Conservation (phyloP, 192 early-diverging fungal genomes). For the Chytriomyces sp. region DNA sequence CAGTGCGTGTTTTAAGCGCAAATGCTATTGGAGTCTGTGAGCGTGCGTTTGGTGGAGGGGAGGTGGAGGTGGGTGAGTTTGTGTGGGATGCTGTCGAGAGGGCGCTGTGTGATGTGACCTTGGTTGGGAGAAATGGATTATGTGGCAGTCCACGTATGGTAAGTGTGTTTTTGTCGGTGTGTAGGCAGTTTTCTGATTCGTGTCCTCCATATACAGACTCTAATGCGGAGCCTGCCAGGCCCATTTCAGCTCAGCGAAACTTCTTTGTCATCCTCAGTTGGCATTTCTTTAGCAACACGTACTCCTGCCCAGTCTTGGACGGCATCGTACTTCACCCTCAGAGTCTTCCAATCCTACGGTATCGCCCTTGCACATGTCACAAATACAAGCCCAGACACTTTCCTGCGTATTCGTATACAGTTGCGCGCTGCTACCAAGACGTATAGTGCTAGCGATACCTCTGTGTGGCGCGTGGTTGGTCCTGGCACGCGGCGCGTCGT, state of each 20-base stretch:
- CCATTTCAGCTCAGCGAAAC: neutral
- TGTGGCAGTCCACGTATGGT: conserved; percentile 1
- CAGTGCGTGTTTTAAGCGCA: conserved; percentile 23
- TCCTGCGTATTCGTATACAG: neutral
- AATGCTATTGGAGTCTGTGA: conserved; percentile 11
- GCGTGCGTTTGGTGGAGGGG: neutral
- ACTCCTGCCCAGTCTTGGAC: neutral
- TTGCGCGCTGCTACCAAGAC: conserved; percentile 19
- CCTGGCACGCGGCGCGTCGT: conserved; percentile 8
- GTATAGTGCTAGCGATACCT: neutral
- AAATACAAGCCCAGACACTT: conserved; percentile 10
- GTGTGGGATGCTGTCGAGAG: conserved; percentile 22
- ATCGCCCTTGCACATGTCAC: conserved; percentile 21
- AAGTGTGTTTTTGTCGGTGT: neutral
- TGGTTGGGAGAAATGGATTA: neutral
- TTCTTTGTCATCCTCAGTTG: neutral
- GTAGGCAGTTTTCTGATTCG: neutral
- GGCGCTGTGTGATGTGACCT: neutral
- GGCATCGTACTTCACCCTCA: neutral
- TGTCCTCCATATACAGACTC: neutral
- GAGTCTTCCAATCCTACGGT: conserved; percentile 6
- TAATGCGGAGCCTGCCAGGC: neutral
- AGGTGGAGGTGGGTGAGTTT: neutral
- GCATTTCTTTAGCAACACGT: neutral
- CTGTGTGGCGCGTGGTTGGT: conserved; percentile 10